These are phyloP conservation scores for Sambucus nigra DNA, from an alignment of 129 eudicot genomes.

Conservation along the genomic window DNA sequence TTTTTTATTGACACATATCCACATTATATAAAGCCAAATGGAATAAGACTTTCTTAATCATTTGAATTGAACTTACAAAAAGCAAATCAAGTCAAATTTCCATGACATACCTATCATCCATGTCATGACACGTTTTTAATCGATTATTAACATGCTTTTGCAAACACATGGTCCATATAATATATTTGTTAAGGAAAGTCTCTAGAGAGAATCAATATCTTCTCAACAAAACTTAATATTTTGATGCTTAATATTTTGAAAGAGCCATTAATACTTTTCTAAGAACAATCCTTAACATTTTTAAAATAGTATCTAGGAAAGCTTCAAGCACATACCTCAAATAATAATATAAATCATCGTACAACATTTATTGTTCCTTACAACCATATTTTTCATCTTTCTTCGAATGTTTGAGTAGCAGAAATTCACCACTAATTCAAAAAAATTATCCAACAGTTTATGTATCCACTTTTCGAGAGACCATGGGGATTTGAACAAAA, in stretches of 20 bases:
- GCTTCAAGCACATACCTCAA: conserved; percentile 48
- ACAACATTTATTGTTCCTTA: conserved; percentile 96
- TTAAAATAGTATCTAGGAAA: neutral
- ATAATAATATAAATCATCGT: conserved; percentile 72
- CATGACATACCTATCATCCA: conserved; percentile 67
- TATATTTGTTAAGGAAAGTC: conserved; percentile 90
- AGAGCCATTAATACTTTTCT: neutral
- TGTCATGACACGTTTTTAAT: conserved; percentile 79
- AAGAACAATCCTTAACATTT: no score
- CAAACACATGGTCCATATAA: conserved; percentile 59
- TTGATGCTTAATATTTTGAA: no score
- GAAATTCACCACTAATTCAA: no score
- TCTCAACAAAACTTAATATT: no score
- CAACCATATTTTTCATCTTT: conserved; percentile 81
- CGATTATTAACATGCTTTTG: conserved; percentile 87
- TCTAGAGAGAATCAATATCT: conserved; percentile 71
- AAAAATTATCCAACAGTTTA: no score
- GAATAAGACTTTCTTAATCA: no score
- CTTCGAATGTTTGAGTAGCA: conserved; percentile 97
- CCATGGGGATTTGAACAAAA: no score
- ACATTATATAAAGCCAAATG: no score
- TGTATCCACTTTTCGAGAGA: no score
- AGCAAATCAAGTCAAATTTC: neutral
- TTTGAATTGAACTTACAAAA: no score
- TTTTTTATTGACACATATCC: no score